phyloP scores from a whole-genome alignment of 768 basidiomycete genomes.

The Leccinum obscurum region DNA sequence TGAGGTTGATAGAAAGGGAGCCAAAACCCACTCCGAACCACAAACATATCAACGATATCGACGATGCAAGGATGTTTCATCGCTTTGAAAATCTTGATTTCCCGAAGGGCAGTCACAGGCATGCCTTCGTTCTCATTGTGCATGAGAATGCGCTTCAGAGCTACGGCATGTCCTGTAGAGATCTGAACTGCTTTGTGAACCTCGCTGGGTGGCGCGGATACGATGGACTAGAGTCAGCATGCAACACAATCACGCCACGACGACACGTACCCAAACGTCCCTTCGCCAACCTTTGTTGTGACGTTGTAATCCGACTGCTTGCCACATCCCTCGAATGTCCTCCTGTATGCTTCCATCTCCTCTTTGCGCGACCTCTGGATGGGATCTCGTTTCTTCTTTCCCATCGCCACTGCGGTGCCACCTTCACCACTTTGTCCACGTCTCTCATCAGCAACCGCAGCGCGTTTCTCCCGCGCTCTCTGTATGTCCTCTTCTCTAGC shows the following conservation, averaged over 20 bases:
- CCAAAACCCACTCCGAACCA: conserved; percentile 63
- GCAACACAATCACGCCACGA: neutral
- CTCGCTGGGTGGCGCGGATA: conserved; percentile 51
- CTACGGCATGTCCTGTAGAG: conserved; percentile 62
- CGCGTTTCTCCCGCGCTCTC: conserved; percentile 29
- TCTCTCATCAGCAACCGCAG: conserved; percentile 12
- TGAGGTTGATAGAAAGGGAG: neutral
- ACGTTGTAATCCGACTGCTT: conserved; percentile 73
- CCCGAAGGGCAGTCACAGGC: conserved; percentile 93
- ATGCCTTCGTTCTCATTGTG: conserved; percentile 97
- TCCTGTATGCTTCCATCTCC: conserved; percentile 68
- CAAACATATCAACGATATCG: conserved; percentile 89
- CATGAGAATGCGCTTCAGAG: conserved; percentile 93
- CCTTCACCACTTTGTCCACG: conserved; percentile 4
- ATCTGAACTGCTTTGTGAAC: conserved; percentile 86
- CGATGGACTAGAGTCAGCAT: conserved; percentile 10
- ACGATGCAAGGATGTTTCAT: conserved; percentile 86
- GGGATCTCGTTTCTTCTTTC: conserved; percentile 41
- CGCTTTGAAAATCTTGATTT: conserved; percentile 94
- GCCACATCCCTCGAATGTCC: conserved; percentile 68
- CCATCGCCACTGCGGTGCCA: neutral
- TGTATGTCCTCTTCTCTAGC: conserved; percentile 30
- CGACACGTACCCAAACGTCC: conserved; percentile 88
- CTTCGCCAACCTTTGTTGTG: conserved; percentile 90
- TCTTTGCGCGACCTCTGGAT: conserved; percentile 58